Evolutionary conservation across 805 yeast species (phyloP).

Genomic region (Candida tammaniensis): DNA sequence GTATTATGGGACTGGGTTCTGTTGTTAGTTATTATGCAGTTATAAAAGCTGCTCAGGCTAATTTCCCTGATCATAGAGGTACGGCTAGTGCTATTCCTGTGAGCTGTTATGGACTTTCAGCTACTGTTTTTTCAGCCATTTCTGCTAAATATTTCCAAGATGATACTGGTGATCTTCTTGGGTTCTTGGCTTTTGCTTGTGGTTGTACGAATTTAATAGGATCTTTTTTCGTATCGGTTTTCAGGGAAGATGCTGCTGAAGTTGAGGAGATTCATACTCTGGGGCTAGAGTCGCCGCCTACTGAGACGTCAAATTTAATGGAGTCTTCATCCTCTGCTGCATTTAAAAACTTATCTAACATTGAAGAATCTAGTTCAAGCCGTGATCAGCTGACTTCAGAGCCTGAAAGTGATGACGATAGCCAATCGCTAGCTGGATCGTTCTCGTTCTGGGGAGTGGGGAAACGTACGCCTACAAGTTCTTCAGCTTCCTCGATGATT

Average conservation of each 20-base stretch:
- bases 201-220: conserved; percentile 45
- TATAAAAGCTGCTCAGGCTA: conserved; percentile 54
- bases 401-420: conserved; percentile 4
- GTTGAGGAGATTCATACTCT: conserved; percentile 9
- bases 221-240: conserved; percentile 42
- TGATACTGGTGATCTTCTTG: conserved; percentile 53
- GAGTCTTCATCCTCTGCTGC: conserved; percentile 1
- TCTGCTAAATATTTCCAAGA: conserved; percentile 52
- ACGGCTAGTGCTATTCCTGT: conserved; percentile 69
- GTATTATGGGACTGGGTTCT: conserved; percentile 61
- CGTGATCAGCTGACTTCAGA: not conserved
- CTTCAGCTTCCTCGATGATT: conserved; percentile 13
- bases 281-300: too few relatives aligned
- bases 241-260: conserved; percentile 27
- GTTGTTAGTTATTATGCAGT: conserved; percentile 59
- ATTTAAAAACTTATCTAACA: too few relatives aligned
- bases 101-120: conserved; percentile 68
- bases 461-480: conserved; percentile 23
- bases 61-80: conserved; percentile 71
- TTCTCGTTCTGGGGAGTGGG: conserved; percentile 43
- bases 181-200: conserved; percentile 54
- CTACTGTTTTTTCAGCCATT: conserved; percentile 58
- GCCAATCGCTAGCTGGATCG: conserved; percentile 22
- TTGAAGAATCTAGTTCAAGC: not conserved
- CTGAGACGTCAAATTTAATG: conserved; percentile 1